Percentiles rank a stretch among this genome's conserved stretches.
phyloP scores from a whole-genome alignment of 2,329 filamentous ascomycete genomes.

The Colletotrichum chlorophyti region DNA sequence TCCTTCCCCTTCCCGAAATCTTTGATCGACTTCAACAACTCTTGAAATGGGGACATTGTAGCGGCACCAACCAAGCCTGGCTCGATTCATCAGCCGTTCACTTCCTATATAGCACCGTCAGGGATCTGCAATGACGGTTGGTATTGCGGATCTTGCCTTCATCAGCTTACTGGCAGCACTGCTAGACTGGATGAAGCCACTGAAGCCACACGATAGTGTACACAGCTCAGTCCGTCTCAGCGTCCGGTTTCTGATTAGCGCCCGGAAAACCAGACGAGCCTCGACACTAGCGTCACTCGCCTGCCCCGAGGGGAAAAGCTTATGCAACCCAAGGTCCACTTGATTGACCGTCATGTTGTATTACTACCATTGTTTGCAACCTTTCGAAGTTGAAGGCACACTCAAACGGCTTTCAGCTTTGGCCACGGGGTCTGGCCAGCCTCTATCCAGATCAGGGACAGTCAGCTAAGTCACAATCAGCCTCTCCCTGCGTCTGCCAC shows the following conservation, averaged over 20 bases:
- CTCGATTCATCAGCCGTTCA: too few relatives aligned
- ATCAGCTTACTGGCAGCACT: neutral
- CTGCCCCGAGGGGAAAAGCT: neutral
- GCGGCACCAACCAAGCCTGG: too few relatives aligned
- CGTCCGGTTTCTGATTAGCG: conserved; percentile 7
- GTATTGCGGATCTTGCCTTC: neutral
- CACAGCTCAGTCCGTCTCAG: neutral
- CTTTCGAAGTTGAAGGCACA: neutral
- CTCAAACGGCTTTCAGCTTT: neutral
- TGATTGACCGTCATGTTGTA: neutral
- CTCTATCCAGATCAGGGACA: neutral
- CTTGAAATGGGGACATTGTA: too few relatives aligned
- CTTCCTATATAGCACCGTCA: too few relatives aligned
- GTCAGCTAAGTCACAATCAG: neutral
- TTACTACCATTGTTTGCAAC: neutral
- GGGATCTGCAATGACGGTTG: conserved; percentile 1
- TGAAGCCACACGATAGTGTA: neutral
- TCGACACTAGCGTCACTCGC: neutral
- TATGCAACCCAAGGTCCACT: neutral
- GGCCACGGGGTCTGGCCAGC: neutral
- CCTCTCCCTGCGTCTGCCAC: neutral
- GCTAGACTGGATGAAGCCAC: neutral
- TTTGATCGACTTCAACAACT: too few relatives aligned
- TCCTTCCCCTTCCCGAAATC: too few relatives aligned
- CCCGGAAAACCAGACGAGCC: neutral